These are phyloP conservation scores for Curvularia spicifera DNA, from an alignment of 2,329 filamentous ascomycete species.

Conservation along the genomic window DNA sequence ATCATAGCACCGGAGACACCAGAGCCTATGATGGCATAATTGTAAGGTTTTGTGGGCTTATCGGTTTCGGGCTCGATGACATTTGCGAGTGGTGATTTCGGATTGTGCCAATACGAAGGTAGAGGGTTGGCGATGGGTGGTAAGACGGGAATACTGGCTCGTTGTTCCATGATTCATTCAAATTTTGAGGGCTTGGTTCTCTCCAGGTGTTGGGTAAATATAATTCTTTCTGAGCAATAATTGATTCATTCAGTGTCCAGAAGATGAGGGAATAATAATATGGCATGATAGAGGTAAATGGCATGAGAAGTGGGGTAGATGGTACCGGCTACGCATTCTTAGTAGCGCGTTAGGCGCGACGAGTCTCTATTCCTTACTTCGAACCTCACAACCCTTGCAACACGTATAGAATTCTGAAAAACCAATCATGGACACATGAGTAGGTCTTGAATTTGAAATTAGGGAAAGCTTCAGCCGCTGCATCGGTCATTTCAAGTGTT, in stretches of 20 bases:
- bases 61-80: constrained; percentile 37
- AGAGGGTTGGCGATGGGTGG: constrained; percentile 45
- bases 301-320: constrained; percentile 2
- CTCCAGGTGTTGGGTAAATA: neutral
- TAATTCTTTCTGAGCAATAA: neutral
- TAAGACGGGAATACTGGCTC: constrained; percentile 38
- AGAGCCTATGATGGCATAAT: constrained; percentile 50
- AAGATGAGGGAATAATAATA: neutral
- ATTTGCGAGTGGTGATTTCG: constrained; percentile 48
- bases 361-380: neutral
- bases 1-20: constrained; percentile 51
- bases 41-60: constrained; percentile 31
- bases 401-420: neutral
- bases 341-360: constrained; percentile 8
- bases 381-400: neutral
- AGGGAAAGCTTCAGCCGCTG: neutral
- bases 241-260: too few species aligned
- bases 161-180: constrained; percentile 33
- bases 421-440: neutral
- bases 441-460: neutral
- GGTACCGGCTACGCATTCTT: constrained; percentile 13
- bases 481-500: neutral
- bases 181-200: neutral
- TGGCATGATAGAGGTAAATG: neutral
- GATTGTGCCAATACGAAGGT: constrained; percentile 52